Percentiles rank a stretch among this genome's conserved stretches.
These are phyloP conservation scores for Alternaria infectoria DNA, from an alignment of 2,329 filamentous ascomycete species.

Conservation along the genomic window DNA sequence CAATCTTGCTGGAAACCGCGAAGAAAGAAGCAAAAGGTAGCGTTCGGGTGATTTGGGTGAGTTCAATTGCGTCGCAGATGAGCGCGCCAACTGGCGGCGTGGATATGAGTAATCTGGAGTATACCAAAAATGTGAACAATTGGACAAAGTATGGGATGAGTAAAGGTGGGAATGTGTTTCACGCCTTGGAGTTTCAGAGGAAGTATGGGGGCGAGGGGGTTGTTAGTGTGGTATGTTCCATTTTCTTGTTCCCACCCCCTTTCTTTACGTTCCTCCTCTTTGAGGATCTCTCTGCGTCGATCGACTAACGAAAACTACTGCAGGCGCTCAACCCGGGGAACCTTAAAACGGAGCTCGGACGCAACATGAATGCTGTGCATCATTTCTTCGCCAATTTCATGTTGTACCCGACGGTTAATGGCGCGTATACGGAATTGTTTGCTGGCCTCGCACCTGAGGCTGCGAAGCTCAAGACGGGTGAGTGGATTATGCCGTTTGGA, in stretches of 20 bases:
- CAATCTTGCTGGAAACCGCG: slow-evolving; percentile 1
- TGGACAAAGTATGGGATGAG: slow-evolving; percentile 29
- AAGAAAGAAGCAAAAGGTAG: slow-evolving; percentile 15
- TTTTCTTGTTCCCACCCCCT: neutral
- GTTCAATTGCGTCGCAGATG: slow-evolving; percentile 15
- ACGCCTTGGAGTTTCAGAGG: slow-evolving; percentile 27
- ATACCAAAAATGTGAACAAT: slow-evolving; percentile 7
- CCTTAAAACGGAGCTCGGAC: slow-evolving; percentile 36
- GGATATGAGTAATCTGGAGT: slow-evolving; percentile 24
- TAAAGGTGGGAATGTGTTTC: slow-evolving; percentile 38
- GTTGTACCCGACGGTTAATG: slow-evolving; percentile 21
- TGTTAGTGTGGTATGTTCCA: slow-evolving; percentile 25
- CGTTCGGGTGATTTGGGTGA: slow-evolving; percentile 46
- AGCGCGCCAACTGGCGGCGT: slow-evolving; percentile 21
- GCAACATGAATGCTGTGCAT: slow-evolving; percentile 28
- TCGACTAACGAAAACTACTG: neutral
- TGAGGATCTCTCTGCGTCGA: neutral
- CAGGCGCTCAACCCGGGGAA: slow-evolving; percentile 51
- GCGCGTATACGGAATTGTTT: slow-evolving; percentile 36
- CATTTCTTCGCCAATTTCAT: neutral
- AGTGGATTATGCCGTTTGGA: slow-evolving; percentile 58
- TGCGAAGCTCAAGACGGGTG: slow-evolving; percentile 34
- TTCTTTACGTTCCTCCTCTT: neutral
- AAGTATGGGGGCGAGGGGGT: slow-evolving; percentile 22
- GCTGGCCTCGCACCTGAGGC: slow-evolving; percentile 27